Conservation (phyloP, 495 filamentous ascomycete species). For the Letharia columbiana region DNA sequence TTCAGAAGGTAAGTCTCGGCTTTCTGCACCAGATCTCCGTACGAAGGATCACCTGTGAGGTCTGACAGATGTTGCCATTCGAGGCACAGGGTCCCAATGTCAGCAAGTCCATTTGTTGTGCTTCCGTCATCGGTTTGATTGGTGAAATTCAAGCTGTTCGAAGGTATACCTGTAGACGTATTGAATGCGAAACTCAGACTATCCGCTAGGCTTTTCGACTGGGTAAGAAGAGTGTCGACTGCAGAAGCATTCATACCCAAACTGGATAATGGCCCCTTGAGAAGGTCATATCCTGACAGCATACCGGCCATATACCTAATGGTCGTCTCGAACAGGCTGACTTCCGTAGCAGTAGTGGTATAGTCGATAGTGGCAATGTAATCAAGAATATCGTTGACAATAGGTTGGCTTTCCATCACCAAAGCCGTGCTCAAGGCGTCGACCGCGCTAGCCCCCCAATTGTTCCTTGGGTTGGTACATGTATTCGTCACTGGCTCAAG, state of each 20-base stretch:
- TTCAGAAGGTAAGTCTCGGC: slow-evolving; percentile 65
- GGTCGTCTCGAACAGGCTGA: slow-evolving; percentile 84
- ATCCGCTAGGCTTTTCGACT: slow-evolving; percentile 63
- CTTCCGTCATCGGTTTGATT: slow-evolving; percentile 40
- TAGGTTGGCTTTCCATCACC: slow-evolving; percentile 61
- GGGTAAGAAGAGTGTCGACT: slow-evolving; percentile 50
- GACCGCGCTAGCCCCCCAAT: slow-evolving; percentile 78
- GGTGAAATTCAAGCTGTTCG: slow-evolving; percentile 59
- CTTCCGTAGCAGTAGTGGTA: slow-evolving; percentile 41
- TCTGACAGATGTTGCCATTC: slow-evolving; percentile 84
- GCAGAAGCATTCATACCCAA: slow-evolving; percentile 38
- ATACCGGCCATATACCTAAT: slow-evolving; percentile 81
- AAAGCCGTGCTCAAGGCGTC: slow-evolving; percentile 77
- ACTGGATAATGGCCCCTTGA: slow-evolving; percentile 58
- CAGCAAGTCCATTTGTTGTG: slow-evolving; percentile 58
- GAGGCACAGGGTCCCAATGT: slow-evolving; percentile 64
- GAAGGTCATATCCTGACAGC: slow-evolving; percentile 72
- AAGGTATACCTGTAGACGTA: slow-evolving; percentile 66
- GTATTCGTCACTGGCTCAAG: slow-evolving; percentile 17
- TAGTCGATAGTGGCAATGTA: slow-evolving; percentile 65
- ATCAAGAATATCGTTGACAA: slow-evolving; percentile 60
- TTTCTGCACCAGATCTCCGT: slow-evolving; percentile 56
- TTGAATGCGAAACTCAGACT: slow-evolving; percentile 69
- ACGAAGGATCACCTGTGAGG: slow-evolving; percentile 55
- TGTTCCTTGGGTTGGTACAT: slow-evolving; percentile 48